Conservation (phyloP, 345 rosid species). For the Citrus inodora region DNA sequence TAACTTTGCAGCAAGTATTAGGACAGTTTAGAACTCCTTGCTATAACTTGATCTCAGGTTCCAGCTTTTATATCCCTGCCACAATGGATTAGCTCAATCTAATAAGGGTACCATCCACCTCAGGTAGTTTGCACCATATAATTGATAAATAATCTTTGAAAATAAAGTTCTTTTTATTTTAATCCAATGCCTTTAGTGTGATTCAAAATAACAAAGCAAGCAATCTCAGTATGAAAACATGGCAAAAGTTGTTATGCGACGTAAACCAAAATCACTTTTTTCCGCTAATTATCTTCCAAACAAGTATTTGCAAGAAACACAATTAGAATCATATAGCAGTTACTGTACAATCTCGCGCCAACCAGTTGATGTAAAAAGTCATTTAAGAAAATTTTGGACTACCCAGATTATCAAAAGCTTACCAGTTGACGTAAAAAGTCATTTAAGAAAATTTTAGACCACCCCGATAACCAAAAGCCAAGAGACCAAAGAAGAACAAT, state of each 20-base stretch:
- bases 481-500: background rate
- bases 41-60: background rate
- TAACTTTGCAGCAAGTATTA: background rate
- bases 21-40: background rate
- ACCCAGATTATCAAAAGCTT: constrained; percentile 5
- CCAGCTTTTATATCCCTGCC: constrained; percentile 4
- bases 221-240: background rate
- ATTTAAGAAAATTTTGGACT: background rate
- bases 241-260: background rate
- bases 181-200: too few relatives aligned
- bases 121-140: background rate
- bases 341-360: background rate
- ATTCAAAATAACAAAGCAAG: background rate
- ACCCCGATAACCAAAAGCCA: constrained; percentile 2
- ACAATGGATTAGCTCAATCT: background rate
- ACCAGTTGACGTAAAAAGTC: background rate
- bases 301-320: background rate
- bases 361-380: background rate
- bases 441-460: background rate
- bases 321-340: background rate
- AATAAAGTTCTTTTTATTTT: background rate
- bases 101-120: background rate
- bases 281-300: background rate
- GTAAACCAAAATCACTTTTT: background rate
- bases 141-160: background rate